These are phyloP conservation scores for Dorcoceras hygrometricum DNA, from an alignment of 257 asterid species.

Conservation along the genomic window DNA sequence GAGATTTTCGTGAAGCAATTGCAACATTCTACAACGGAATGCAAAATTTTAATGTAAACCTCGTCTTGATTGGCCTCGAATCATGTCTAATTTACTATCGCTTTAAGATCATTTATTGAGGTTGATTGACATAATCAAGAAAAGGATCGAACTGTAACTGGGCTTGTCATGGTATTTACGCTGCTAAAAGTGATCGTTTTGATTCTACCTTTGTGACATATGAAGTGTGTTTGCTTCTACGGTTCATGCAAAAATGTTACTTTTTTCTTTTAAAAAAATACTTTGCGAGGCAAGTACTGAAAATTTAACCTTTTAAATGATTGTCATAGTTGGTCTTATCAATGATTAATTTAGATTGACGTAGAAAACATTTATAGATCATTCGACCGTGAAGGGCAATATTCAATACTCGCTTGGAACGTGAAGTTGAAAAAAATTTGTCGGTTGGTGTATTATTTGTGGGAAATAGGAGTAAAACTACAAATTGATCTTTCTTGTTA, in stretches of 20 bases:
- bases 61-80: not conserved
- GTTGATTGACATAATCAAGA: not conserved
- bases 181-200: not conserved
- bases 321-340: not conserved
- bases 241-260: not conserved
- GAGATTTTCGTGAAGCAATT: constrained; percentile 25
- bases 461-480: not conserved
- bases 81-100: not conserved
- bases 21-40: not conserved
- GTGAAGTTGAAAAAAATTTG: too few species aligned
- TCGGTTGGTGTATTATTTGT: not conserved
- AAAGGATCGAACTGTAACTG: not conserved
- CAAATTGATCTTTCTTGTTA: not conserved
- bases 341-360: not conserved
- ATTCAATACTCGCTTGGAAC: not conserved
- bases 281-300: not conserved
- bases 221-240: not conserved
- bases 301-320: not conserved
- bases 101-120: not conserved
- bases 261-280: too few species aligned
- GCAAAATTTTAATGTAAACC: not conserved
- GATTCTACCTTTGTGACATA: not conserved
- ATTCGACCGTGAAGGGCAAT: not conserved
- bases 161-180: not conserved
- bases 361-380: not conserved